Evolutionary conservation across 371 early-diverging fungal genomes (phyloP).

Genomic region (Parasitella parasitica): DNA sequence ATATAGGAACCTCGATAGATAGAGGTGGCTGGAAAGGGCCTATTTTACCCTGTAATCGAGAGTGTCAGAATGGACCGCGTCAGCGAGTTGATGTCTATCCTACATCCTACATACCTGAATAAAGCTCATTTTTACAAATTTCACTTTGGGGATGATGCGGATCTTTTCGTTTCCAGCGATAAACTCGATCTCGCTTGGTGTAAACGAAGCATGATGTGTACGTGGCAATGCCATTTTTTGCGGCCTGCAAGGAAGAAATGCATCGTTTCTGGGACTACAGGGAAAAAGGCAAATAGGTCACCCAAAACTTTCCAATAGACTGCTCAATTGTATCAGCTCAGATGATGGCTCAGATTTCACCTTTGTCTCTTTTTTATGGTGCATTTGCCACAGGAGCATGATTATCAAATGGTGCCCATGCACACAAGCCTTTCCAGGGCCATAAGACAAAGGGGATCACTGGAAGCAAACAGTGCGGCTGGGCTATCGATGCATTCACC

Average conservation of each 20-base stretch:
- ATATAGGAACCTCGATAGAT: constrained; percentile 73
- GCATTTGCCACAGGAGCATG: not conserved
- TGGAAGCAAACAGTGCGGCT: not conserved
- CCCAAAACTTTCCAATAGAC: not conserved
- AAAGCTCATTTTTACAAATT: constrained; percentile 62
- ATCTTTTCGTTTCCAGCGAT: constrained; percentile 77
- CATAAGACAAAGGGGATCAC: constrained; percentile 1
- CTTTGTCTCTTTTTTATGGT: not conserved
- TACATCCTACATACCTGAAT: constrained; percentile 57
- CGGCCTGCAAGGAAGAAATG: not conserved
- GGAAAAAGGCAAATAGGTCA: not conserved
- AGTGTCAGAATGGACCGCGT: constrained; percentile 1
- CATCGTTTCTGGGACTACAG: not conserved
- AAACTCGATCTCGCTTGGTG: constrained; percentile 85
- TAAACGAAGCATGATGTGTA: constrained; percentile 59
- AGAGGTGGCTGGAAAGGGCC: constrained; percentile 70
- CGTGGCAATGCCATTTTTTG: constrained; percentile 66
- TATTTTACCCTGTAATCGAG: constrained; percentile 2
- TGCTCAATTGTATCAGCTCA: not conserved
- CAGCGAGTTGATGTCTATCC: not conserved
- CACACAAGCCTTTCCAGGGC: not conserved
- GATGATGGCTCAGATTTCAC: not conserved
- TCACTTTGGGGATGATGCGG: constrained; percentile 66
- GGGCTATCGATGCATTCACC: not conserved
- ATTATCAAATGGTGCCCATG: not conserved